Evolutionary conservation across 441 rosid genomes (phyloP), one percentile per base, ranked within the genome.

Genomic region (Erodium moschatum): DNA sequence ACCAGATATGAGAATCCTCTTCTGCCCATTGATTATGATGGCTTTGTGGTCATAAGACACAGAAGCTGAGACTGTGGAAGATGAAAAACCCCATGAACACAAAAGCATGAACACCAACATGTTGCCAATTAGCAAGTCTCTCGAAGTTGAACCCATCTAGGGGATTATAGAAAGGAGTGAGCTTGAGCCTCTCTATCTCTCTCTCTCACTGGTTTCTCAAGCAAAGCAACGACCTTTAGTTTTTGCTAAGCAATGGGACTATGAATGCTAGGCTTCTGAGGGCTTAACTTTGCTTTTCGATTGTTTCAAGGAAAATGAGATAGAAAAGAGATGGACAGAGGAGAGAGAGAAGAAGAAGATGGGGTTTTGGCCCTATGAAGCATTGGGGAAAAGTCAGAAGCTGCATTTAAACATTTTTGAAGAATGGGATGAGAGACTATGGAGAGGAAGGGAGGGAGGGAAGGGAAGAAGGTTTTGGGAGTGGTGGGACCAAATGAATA

Each of bases 21-120:
- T 80, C 74, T 82, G 84, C 65, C 85, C 87, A 77, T 84, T 75
- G 48, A 84, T 80, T 68, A 78, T 38, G 76, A 84, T 80, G 8
- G 87, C 82, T 74, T 80, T 84, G 69, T 79, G 75, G 72, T 84
- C 87, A 66, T 84, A 84, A 12, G 81, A 75, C 50, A 84, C 87
- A 54, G 58, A 73, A 52, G 64, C 64, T 21, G 33, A 9, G 33
- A 60, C 64, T 60, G 64, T 60, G 21, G 64, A 60, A 20, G 64
- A 60, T 21, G 64, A 60, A 60, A 60, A 60, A 19, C 19, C 29
- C 63, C 63, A 58, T 58, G 63, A 58, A 58, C 20, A 58, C 15
- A 21, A 20, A 12, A 60, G 2, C 33, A 60, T 21, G 33, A 60
- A 60, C 64, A 60, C 64, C 64, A 60, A 20, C 64, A 60, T 10